These are phyloP conservation scores for Erythrophleum ivorense DNA, from an alignment of 331 rosid genomes.

Conservation along the genomic window DNA sequence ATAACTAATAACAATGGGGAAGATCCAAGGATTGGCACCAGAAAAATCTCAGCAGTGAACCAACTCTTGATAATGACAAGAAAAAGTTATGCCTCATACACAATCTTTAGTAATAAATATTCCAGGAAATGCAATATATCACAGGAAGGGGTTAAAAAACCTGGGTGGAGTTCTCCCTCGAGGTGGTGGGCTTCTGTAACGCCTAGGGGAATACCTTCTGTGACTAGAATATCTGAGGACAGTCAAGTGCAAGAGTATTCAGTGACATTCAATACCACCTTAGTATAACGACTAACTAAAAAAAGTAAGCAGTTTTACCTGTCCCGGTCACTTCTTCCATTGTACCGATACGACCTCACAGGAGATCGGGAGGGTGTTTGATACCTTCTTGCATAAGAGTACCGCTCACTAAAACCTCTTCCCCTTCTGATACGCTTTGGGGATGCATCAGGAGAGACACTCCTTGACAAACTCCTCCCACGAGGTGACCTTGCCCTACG, in stretches of 20 bases:
- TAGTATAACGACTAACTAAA: background rate
- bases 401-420: slow-evolving; percentile 92
- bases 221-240: slow-evolving; percentile 67
- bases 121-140: background rate
- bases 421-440: slow-evolving; percentile 95
- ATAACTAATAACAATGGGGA: background rate
- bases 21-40: background rate
- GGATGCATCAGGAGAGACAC: slow-evolving; percentile 80
- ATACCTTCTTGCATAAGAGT: slow-evolving; percentile 92
- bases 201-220: slow-evolving; percentile 94
- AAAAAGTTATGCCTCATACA: background rate
- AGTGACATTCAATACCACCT: slow-evolving; percentile 18
- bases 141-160: slow-evolving; percentile 40
- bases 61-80: background rate
- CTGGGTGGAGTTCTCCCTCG: slow-evolving; percentile 84
- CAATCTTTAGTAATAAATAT: background rate
- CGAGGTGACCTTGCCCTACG: slow-evolving; percentile 73
- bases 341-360: slow-evolving; percentile 79
- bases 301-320: slow-evolving; percentile 53
- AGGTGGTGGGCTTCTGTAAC: slow-evolving; percentile 83
- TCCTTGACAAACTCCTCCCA: slow-evolving; percentile 81
- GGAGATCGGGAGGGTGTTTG: slow-evolving; percentile 93
- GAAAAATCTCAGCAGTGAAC: slow-evolving; percentile 1
- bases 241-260: slow-evolving; percentile 26
- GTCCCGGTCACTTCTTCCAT: slow-evolving; percentile 91